Evolutionary conservation across 2,329 filamentous ascomycete species (phyloP), one percentile per base, ranked within the genome.

Genomic region (Pochonia chlamydosporia): DNA sequence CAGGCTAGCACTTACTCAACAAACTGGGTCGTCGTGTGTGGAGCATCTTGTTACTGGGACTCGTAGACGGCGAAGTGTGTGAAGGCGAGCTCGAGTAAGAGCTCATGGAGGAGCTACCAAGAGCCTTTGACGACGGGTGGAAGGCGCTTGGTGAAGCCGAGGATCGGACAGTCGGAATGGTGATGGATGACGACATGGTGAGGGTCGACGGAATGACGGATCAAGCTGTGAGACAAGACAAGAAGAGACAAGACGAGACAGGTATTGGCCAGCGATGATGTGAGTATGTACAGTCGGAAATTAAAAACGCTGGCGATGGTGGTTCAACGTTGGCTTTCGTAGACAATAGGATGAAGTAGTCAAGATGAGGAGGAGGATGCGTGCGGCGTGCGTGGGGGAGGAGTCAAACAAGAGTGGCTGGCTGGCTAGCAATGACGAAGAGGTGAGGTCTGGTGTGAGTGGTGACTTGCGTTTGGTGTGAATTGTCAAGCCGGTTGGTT

Each of bases 101-200:
- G 55, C 66, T 69, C 49, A 59, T 55, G 33, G 71, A 67, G 40
- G 75, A 78, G 59, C 71, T 75, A 54, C 61, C 62, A 40, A 67
- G 65, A 53, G 71, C 67, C 62, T 81, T 77, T 52, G 63, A 57
- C 3, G 68, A 65, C 40, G 68, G 63, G 48, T 64, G 60, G 51
- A 66, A 71, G 44, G 45, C 30, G n/a, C 59, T 57, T 28, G 60
- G 54, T 21, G 63, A 62, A 31, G 61, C 58, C 40, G 65, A 63
- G 43, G 65, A 63, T 35, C 63, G 63, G 37, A 59, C 67, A 52
- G 66, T 65, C 56, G 84, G 84, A 56, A 89, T 89, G 54, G 77
- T 73, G 67, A 88, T 88, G 50, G 82, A 85, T 49, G 82, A 82
- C 50, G 82, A 83, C 81, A 85, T 82, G 55, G 53, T 66, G 53